A percentile compares a stretch with the other conserved stretches of the same genome.
These are phyloP conservation scores for Populus tremula DNA, from an alignment of 345 rosid species.

Conservation along the genomic window DNA sequence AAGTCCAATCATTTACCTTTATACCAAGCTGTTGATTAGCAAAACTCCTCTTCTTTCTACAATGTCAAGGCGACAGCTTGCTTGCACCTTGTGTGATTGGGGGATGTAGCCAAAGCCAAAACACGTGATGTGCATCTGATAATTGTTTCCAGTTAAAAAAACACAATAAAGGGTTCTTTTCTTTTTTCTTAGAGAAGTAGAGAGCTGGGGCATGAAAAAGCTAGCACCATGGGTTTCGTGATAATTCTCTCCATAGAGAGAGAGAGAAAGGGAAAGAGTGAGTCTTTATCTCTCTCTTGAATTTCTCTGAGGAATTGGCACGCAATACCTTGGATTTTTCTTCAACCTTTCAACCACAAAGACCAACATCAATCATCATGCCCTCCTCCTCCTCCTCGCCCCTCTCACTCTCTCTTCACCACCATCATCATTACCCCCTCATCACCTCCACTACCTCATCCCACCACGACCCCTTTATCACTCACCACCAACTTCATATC, in stretches of 20 bases:
- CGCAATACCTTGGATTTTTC: conserved; percentile 34
- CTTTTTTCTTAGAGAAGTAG: conserved; percentile 12
- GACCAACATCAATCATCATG: conserved; percentile 50
- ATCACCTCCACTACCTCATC: conserved; percentile 16
- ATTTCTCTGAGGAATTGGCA: conserved; percentile 14
- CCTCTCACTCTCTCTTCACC: conserved; percentile 38
- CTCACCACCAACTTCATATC: conserved; percentile 18
- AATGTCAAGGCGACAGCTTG: not conserved
- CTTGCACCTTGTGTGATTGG: not conserved
- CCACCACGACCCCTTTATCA: not conserved
- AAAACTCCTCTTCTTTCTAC: not conserved
- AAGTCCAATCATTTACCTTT: not conserved
- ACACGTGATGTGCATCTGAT: not conserved
- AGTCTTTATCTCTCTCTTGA: conserved; percentile 3
- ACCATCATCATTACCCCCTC: conserved; percentile 46
- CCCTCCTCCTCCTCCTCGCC: conserved; percentile 34
- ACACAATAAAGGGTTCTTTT: conserved; percentile 5
- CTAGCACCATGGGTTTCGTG: conserved; percentile 31
- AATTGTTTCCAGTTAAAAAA: not conserved
- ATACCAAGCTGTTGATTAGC: not conserved
- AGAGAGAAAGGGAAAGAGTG: not conserved
- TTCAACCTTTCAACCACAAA: conserved; percentile 26
- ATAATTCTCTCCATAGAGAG: conserved; percentile 23
- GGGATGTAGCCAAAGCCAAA: not conserved
- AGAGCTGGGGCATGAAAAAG: conserved; percentile 32